phyloP scores from a whole-genome alignment of 106 monocot species.

The Dendrobium nobile region DNA sequence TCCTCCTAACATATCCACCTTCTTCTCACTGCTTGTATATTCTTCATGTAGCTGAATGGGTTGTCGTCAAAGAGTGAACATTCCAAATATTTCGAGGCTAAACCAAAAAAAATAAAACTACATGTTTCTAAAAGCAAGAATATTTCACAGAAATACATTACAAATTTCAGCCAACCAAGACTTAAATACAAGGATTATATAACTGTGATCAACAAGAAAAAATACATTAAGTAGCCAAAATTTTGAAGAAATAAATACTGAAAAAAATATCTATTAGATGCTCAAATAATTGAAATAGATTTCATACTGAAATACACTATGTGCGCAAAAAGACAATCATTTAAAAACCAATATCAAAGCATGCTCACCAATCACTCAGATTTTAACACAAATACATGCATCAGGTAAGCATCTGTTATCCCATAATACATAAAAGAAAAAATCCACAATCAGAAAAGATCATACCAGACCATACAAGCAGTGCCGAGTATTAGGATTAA shows the following conservation, averaged over 20 bases:
- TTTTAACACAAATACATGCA: not conserved
- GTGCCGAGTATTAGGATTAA: constrained; percentile 85
- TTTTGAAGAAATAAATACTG: not conserved
- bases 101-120: not conserved
- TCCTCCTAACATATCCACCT: not conserved
- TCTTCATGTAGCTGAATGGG: not conserved
- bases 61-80: not conserved
- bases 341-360: not conserved
- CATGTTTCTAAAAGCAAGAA: not conserved
- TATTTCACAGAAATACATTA: not conserved
- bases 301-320: not conserved
- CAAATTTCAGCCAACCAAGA: not conserved
- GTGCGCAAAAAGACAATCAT: not conserved
- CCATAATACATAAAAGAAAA: not conserved
- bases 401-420: no score
- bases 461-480: constrained; percentile 97
- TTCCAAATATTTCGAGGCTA: not conserved
- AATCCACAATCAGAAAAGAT: not conserved
- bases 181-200: not conserved
- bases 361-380: not conserved
- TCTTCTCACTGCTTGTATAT: not conserved
- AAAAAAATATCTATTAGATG: not conserved
- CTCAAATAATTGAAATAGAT: not conserved
- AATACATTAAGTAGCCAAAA: not conserved
- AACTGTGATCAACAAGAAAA: not conserved